Evolutionary conservation across 495 filamentous ascomycete genomes (phyloP).

Genomic region (Penicillium silybi): DNA sequence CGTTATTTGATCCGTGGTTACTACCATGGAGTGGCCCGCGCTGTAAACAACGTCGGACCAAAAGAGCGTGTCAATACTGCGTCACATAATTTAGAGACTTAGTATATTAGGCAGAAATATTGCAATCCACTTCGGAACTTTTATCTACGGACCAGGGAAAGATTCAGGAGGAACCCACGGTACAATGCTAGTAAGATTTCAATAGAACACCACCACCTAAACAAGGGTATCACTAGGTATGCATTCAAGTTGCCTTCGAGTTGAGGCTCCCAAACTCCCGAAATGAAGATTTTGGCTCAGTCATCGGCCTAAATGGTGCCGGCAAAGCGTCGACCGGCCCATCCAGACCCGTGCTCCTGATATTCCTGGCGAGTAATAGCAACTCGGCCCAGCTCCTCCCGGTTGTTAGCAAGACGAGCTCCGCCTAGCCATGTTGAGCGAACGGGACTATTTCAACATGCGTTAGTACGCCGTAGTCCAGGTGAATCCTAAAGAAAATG

Average conservation of each 20-base stretch:
- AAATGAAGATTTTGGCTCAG: slow-evolving; percentile 1
- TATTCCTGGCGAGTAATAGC: slow-evolving; percentile 85
- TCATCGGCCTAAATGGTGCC: slow-evolving; percentile 25
- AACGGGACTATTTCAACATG: slow-evolving; percentile 52
- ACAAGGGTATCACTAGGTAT: slow-evolving; percentile 28
- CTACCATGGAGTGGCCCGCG: neutral
- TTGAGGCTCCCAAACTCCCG: slow-evolving; percentile 10
- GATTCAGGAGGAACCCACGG: neutral
- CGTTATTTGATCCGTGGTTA: neutral
- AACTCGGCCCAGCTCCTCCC: slow-evolving; percentile 54
- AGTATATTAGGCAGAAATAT: neutral
- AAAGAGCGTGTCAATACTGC: neutral
- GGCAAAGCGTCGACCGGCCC: slow-evolving; percentile 71
- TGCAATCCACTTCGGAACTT: neutral
- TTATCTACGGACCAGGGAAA: neutral
- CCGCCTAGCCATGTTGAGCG: slow-evolving; percentile 82
- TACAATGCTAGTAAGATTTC: neutral
- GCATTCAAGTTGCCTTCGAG: slow-evolving; percentile 3
- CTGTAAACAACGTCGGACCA: neutral
- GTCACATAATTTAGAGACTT: neutral
- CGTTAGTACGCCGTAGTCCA: neutral
- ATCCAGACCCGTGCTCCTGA: slow-evolving; percentile 76
- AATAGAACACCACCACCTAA: slow-evolving; percentile 10
- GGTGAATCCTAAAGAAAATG: neutral
- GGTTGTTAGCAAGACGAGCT: slow-evolving; percentile 66